Conservation (phyloP, 2,329 filamentous ascomycete genomes). For the Trichophyton benhamiae region DNA sequence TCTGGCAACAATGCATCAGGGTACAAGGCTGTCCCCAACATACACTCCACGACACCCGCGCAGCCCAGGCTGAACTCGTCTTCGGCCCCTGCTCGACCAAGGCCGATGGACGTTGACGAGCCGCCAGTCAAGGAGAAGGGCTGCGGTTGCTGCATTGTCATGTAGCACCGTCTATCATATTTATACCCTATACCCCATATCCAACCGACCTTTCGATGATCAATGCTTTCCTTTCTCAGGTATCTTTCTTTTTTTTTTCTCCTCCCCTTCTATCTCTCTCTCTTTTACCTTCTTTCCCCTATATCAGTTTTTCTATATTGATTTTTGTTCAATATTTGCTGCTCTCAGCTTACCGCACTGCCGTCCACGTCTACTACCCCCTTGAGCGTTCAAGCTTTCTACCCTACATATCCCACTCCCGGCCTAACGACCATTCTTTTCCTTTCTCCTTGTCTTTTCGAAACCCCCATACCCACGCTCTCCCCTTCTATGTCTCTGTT, state of each 20-base stretch:
- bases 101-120: slow-evolving; percentile 42
- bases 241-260: too few species aligned
- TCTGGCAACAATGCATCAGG: slow-evolving; percentile 31
- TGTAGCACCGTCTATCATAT: slow-evolving; percentile 35
- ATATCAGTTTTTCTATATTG: neutral
- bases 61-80: slow-evolving; percentile 21
- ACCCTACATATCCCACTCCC: slow-evolving; percentile 11
- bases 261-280: too few species aligned
- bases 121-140: slow-evolving; percentile 48
- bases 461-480: neutral
- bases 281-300: neutral
- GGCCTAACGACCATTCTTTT: neutral
- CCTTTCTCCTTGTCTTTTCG: too few species aligned
- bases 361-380: neutral
- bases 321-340: neutral
- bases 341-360: neutral
- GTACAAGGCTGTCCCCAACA: slow-evolving; percentile 39
- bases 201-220: neutral
- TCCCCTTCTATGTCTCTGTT: slow-evolving; percentile 11
- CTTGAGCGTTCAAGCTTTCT: neutral
- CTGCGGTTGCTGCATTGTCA: slow-evolving; percentile 62
- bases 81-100: slow-evolving; percentile 26
- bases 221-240: neutral
- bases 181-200: neutral
- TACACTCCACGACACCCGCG: slow-evolving; percentile 21